Base-by-base conservation (phyloP, 208 protist species). In the Novymonas esmeraldas region DNA sequence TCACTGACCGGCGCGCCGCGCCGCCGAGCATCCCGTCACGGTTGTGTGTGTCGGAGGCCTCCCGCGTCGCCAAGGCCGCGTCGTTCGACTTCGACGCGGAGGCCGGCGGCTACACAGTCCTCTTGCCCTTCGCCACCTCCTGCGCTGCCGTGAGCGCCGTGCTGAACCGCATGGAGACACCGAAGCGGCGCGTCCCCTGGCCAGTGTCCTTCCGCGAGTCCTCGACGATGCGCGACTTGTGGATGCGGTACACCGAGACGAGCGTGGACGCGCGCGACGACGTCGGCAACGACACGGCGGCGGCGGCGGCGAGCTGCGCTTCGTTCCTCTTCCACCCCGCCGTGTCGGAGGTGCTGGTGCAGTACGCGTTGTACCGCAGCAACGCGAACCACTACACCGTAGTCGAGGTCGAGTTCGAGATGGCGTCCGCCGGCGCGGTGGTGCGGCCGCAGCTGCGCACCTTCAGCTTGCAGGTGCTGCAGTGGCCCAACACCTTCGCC, bases 71-170 rank as follows among this genome's bases (percentile, higher is more conserved):
- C 11, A 20, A 11, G 7, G 49, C 61, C 38, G 63, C 14, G 9
- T 66, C 70, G 13, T 73, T 78, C 22, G 4, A 33, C 28, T 77
- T 72, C 48, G 36, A 75, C 38, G 48, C 18, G 6, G 39, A 33
- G n/a, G 54, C 50, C 20, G 67, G 50, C 48, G 70, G 70, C 48
- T 81, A 81, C 68, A 56, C 66, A 22, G 70, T 48, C 45, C 48
- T 69, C 11, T 48, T 81, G 24, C 79, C 79, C 20, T 76, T 85
- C 42, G 41, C 70, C 55, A 48, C 66, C 20, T 76, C 79, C 20
- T 85, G 74, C 64, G 24, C 22, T 20, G 64, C 20, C 28, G 64
- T 75, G 29, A 45, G 42, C 45, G 33, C 41, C 5, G 46, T 64
- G 38, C 56, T 84, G 31, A 24, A 18, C 16, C 7, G 52, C 34